Evolutionary conservation across 495 filamentous ascomycete genomes (phyloP).

Genomic region (Penicillium silybi): DNA sequence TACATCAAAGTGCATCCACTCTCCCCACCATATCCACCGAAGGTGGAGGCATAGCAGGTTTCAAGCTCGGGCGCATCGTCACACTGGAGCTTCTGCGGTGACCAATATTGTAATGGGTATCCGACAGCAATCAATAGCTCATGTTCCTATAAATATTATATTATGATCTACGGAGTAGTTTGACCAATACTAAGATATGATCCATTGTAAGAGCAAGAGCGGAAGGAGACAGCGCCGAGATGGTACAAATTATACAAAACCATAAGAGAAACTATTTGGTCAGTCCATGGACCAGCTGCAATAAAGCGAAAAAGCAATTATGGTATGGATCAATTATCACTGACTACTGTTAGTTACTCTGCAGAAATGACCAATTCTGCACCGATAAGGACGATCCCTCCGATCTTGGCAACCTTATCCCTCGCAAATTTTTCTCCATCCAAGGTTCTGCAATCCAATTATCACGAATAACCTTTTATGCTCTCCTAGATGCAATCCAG

Average conservation of each 20-base stretch:
- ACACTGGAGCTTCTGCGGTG: not conserved
- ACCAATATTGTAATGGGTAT: no score
- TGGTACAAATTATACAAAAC: not conserved
- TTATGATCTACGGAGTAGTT: no score
- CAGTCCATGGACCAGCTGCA: not conserved
- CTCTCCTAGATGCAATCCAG: not conserved
- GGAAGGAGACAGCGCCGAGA: not conserved
- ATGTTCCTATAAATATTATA: no score
- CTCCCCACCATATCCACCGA: no score
- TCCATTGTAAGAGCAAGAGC: no score
- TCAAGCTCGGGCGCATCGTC: not conserved
- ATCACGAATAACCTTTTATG: not conserved
- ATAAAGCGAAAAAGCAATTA: not conserved
- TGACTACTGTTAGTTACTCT: not conserved
- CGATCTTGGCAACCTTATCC: constrained; percentile 6
- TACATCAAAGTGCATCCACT: not conserved
- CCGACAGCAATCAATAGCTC: no score
- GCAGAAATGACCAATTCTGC: not conserved
- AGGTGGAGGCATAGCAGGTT: not conserved
- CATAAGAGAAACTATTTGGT: not conserved
- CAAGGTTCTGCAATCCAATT: not conserved
- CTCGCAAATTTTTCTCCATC: constrained; percentile 2
- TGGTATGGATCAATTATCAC: not conserved
- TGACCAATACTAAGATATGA: no score
- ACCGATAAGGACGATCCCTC: not conserved